Evolutionary conservation across 164 flowering plant genomes (phyloP).

Genomic region (Liriodendron chinense): DNA sequence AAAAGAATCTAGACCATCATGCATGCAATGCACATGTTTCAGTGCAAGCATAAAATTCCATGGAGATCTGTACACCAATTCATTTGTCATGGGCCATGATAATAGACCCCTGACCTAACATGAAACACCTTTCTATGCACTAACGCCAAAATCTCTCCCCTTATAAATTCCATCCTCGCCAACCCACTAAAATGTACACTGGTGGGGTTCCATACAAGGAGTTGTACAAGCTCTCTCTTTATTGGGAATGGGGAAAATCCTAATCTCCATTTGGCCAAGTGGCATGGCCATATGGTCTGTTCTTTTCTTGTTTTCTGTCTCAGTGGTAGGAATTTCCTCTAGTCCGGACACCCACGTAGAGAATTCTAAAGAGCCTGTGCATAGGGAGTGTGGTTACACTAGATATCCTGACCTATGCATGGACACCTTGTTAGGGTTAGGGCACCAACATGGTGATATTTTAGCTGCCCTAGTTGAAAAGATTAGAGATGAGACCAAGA

Average conservation of each 20-base stretch:
- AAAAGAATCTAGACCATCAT: no score
- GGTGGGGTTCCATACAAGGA: neutral
- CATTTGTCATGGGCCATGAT: neutral
- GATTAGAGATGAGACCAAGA: slow-evolving; percentile 27
- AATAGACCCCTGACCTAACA: neutral
- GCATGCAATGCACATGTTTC: no score
- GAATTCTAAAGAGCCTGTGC: neutral
- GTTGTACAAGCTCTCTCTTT: neutral
- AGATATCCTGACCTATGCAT: slow-evolving; percentile 37
- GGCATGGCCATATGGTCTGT: neutral
- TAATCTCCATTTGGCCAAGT: neutral
- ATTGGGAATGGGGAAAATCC: neutral
- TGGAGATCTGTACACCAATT: neutral
- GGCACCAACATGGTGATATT: slow-evolving; percentile 17
- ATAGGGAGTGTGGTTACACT: slow-evolving; percentile 31
- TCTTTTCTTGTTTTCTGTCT: neutral
- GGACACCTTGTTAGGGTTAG: slow-evolving; percentile 22
- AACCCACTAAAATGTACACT: neutral
- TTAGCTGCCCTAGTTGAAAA: slow-evolving; percentile 32
- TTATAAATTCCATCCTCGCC: neutral
- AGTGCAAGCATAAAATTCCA: neutral
- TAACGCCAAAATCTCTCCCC: neutral
- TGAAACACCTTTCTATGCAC: neutral
- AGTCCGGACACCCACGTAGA: neutral
- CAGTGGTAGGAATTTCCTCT: neutral